Percentiles rank a stretch among this genome's conserved stretches.
Evolutionary conservation across 202 grass and related monocot genomes (phyloP).

Genomic region (Panicum hallii): DNA sequence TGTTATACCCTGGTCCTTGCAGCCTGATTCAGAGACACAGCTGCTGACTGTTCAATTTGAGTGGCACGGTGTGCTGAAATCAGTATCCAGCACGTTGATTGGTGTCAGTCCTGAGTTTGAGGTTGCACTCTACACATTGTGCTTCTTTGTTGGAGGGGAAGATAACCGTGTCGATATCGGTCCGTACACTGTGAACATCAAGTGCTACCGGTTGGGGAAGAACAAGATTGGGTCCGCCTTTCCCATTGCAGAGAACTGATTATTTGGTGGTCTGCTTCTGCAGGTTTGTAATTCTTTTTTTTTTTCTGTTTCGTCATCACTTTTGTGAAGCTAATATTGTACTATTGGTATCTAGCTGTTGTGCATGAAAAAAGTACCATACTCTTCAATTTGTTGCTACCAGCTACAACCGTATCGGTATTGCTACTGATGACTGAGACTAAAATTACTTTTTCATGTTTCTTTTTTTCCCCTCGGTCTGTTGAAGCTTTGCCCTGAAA

Average conservation of each 20-base stretch:
- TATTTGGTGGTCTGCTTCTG: conserved; percentile 23
- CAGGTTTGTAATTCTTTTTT: conserved; percentile 24
- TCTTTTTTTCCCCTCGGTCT: not conserved
- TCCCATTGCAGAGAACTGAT: conserved; percentile 79
- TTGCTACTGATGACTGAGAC: conserved; percentile 8
- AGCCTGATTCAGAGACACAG: conserved; percentile 91
- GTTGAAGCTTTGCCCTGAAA: not conserved
- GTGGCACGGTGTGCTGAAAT: conserved; percentile 92
- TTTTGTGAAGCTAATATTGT: conserved; percentile 12
- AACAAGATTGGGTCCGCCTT: conserved; percentile 88
- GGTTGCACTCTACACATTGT: conserved; percentile 80
- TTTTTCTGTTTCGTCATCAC: not conserved
- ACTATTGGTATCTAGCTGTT: not conserved
- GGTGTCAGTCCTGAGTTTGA: conserved; percentile 97
- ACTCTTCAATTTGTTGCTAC: conserved; percentile 8
- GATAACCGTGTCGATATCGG: conserved; percentile 77
- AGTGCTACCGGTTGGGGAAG: conserved; percentile 82
- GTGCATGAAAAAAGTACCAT: conserved; percentile 1
- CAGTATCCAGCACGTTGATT: conserved; percentile 85
- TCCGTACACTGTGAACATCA: conserved; percentile 81
- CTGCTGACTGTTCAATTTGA: conserved; percentile 91
- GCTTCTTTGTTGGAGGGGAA: conserved; percentile 82
- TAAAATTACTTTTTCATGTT: not conserved
- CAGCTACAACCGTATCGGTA: not conserved
- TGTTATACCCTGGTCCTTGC: conserved; percentile 39